These are phyloP conservation scores for Rhodotorula sp. DNA, from an alignment of 1,284 basidiomycete genomes.

Conservation along the genomic window DNA sequence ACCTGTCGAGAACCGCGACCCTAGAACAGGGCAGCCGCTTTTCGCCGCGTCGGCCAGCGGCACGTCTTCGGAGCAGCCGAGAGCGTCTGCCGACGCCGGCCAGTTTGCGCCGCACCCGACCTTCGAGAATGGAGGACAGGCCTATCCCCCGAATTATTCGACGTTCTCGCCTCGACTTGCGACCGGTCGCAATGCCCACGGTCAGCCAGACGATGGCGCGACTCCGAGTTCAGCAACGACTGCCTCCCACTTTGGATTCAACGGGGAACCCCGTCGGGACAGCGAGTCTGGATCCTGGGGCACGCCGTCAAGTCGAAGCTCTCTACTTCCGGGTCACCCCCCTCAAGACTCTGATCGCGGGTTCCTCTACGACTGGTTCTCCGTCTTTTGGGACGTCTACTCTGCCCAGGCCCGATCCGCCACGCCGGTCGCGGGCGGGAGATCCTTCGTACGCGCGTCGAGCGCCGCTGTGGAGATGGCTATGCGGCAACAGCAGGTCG, in stretches of 20 bases:
- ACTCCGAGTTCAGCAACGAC: constrained; percentile 7
- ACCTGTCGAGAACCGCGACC: constrained; percentile 22
- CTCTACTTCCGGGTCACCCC: neutral
- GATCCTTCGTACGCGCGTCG: neutral
- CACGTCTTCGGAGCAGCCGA: neutral
- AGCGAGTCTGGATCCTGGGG: neutral
- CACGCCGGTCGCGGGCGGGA: too few species aligned
- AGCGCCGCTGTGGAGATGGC: neutral
- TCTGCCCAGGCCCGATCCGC: neutral
- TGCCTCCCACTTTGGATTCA: constrained; percentile 5
- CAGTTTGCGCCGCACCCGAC: neutral
- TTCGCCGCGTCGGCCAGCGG: neutral
- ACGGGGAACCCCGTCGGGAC: neutral
- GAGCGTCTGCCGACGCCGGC: neutral
- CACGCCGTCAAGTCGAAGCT: neutral
- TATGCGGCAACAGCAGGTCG: constrained; percentile 13
- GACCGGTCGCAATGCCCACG: neutral
- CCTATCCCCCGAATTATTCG: neutral
- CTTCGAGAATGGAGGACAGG: too few species aligned
- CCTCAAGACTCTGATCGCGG: neutral
- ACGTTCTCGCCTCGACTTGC: neutral
- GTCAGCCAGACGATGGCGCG: neutral
- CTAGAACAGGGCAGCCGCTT: neutral
- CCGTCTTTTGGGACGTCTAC: constrained; percentile 41
- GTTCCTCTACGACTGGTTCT: constrained; percentile 33